Base-by-base conservation (phyloP, 768 basidiomycete genomes). In the Leccinum variicolor region DNA sequence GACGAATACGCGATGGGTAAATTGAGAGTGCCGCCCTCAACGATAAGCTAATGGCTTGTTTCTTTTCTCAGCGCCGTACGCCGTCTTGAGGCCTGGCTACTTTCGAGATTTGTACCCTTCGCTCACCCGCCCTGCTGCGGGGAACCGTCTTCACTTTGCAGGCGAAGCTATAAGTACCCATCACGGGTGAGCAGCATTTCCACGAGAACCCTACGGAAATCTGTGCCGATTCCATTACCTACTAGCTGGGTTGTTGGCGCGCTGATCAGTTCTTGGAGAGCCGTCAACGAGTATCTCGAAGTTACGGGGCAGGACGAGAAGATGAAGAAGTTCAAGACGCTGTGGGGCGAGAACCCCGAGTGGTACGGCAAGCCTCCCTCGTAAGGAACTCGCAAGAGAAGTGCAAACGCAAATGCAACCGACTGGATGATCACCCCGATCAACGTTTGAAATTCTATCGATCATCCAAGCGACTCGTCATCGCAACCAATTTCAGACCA, bases 61-160 rank as follows among this genome's bases (percentile, higher is more conserved):
- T 2, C 4, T 17, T 36, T 17, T 17, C 3, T 41, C 39, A 41
- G 39, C 9, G 39, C n/a, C 39, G 0, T 41, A 10, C n/a, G 7
- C 39, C 4, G 8, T 41, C n/a, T 41, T n/a, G 8, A 8, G 8
- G 15, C 36, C 36, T 3, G 36, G 36, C 8, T 39, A 39, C 36
- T 41, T 5, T 19, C n/a, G 39, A 41, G 39, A 41, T 41, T n/a
- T 41, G 17, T 41, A 41, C 39, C 39, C 39, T 10, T 41, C n/a
- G n/a, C 39, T 41, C 39, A 41, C 3, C 0, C 39, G n/a, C n/a
- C 39, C 39, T 41, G 39, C n/a, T 9, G 39, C 9, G 10, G n/a
- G n/a, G n/a, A 41, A n/a, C 9, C n/a, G 39, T 41, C 3, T 41
- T 10, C 39, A 41, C 9, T 10, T 41, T 41, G 74, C 39, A 10